Evolutionary conservation across 1,284 basidiomycete genomes (phyloP).

Genomic region (Mycosarcoma mackinlayi): DNA sequence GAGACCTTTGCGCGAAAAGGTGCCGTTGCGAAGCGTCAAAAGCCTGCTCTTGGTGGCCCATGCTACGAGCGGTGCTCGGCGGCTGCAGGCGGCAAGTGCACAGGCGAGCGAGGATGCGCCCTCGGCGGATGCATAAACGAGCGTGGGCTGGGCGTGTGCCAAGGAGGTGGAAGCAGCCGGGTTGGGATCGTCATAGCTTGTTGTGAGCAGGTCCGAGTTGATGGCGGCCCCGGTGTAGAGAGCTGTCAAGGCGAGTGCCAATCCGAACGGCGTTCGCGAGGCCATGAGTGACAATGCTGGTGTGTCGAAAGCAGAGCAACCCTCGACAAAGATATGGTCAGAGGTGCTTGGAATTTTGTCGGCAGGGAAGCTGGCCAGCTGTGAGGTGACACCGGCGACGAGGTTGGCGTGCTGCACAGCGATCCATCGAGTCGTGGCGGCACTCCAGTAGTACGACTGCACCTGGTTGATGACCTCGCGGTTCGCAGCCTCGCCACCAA

Average conservation of each 20-base stretch:
- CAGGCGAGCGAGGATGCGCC: conserved; percentile 51
- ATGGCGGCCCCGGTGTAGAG: conserved; percentile 64
- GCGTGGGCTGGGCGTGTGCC: conserved; percentile 34
- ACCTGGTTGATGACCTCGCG: conserved; percentile 29
- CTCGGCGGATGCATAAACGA: conserved; percentile 53
- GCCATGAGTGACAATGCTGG: conserved; percentile 44
- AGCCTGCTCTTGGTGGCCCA: conserved; percentile 49
- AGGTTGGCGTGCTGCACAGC: conserved; percentile 50
- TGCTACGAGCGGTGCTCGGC: conserved; percentile 28
- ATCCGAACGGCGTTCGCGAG: conserved; percentile 42
- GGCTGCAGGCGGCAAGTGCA: conserved; percentile 33
- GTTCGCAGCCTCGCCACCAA: conserved; percentile 12
- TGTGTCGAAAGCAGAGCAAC: conserved; percentile 7
- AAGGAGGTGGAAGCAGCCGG: conserved; percentile 25
- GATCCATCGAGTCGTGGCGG: conserved; percentile 45
- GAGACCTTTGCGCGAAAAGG: conserved; percentile 32
- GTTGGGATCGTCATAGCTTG: conserved; percentile 45
- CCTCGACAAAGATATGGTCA: conserved; percentile 56
- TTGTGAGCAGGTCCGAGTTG: conserved; percentile 34
- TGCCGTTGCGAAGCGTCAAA: conserved; percentile 55
- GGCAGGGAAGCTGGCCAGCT: conserved; percentile 57
- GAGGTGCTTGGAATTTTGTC: conserved; percentile 54
- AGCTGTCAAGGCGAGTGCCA: conserved; percentile 54
- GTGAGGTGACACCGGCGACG: conserved; percentile 55
- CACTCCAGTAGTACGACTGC: conserved; percentile 55